Evolutionary conservation across 2,329 filamentous ascomycete genomes (phyloP), one percentile per base, ranked within the genome.

Genomic region (Aspergillus quadricinctus): DNA sequence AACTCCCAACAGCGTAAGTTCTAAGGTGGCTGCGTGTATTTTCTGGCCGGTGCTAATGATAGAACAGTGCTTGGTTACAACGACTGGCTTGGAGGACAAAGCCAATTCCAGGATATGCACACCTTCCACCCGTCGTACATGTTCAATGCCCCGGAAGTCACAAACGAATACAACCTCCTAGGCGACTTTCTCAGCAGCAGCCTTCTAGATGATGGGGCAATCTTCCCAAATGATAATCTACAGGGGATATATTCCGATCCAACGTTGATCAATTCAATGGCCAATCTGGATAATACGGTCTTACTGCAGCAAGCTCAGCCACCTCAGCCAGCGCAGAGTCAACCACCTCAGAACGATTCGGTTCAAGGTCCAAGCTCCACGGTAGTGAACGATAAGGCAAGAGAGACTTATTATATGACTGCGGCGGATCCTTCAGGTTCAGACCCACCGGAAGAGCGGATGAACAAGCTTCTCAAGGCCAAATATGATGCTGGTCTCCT

Each of bases 181-280:
- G 96, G 95, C 79, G 93, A 99, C 74, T 97, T 97, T 71, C 83
- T 99, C 59, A 94, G 92, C 74, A 95, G 87, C 64, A 96, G 90
- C 70, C 79, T 97, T 54, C 83, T 97, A 62, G 92, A 97, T 76
- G 92, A 96, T 72, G 85, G 84, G 59, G 85, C 85, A 52, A 81
- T 88, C 57, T 85, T 88, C 55, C 83, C 86, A 69, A 76, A 75
- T 37, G 86, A 90, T 59, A 88, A 91, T 61, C 79, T 81, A 61
- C 80, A 83, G 55, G 81, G 84, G 14, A 73, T 86, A 9, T 86
- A 85, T 69, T 79, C 80, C 46, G 85, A 88, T 66, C 81, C 84
- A 48, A 78, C 83, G 0, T 66, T 79, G 57, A 74, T 77, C 63
- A 78, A 76, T 57, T 74, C 75, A 8, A 75, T 78, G 69, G 71